These are phyloP conservation scores for Chlamydomonas applanata DNA, from an alignment of 139 green algal genomes.

Conservation along the genomic window DNA sequence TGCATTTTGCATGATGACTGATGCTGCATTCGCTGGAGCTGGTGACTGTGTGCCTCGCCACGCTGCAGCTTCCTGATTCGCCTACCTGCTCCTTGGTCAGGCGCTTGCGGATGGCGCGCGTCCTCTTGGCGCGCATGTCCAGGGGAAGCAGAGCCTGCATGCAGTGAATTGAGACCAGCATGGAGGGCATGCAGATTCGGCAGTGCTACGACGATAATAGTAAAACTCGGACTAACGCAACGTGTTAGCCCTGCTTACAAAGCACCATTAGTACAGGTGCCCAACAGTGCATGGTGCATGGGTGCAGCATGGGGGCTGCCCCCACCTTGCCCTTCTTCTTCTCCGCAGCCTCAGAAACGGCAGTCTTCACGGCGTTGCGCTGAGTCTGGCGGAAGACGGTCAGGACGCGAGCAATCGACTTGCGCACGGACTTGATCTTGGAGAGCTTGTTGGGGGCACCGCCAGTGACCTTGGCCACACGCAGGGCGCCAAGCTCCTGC, in stretches of 20 bases:
- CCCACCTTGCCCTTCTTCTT: slow-evolving; percentile 83
- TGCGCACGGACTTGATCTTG: slow-evolving; percentile 99
- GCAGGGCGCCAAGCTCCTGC: slow-evolving; percentile 89
- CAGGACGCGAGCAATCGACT: slow-evolving; percentile 93
- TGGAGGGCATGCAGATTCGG: not conserved
- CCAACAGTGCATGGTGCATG: not conserved
- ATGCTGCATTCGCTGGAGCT: not conserved
- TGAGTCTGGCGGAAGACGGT: slow-evolving; percentile 95
- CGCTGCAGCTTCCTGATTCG: not conserved
- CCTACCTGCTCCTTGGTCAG: slow-evolving; percentile 87
- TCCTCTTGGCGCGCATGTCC: slow-evolving; percentile 97
- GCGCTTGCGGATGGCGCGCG: slow-evolving; percentile 86
- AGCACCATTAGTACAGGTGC: not conserved
- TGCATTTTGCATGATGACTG: no score
- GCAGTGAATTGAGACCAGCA: not conserved
- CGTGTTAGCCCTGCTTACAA: no score
- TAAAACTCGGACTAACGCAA: no score
- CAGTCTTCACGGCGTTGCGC: slow-evolving; percentile 69
- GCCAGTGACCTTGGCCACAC: slow-evolving; percentile 99
- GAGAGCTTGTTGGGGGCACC: slow-evolving; percentile 99
- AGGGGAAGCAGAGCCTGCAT: slow-evolving; percentile 88
- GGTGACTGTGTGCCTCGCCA: not conserved
- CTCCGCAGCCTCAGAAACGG: slow-evolving; percentile 63
- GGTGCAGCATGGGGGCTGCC: not conserved
- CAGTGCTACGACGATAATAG: no score